A percentile compares a stretch with the other conserved stretches of the same genome.
These are phyloP conservation scores for Phlebiopsis gigantea DNA, from an alignment of 768 basidiomycete species.

Conservation along the genomic window DNA sequence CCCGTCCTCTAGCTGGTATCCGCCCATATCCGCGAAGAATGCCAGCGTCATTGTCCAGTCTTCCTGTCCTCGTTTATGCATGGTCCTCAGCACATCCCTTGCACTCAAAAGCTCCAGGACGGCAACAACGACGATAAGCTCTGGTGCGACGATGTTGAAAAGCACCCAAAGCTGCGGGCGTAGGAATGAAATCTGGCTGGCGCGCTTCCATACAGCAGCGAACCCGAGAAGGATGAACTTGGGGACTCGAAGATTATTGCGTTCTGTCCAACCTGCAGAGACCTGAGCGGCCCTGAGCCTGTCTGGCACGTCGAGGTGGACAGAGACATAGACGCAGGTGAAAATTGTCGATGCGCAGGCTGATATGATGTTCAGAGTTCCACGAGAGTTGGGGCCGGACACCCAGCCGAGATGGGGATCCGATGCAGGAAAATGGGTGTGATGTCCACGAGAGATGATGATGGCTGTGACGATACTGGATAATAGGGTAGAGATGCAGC, in stretches of 20 bases:
- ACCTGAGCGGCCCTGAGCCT: neutral
- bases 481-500: too few relatives aligned
- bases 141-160: neutral
- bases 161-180: neutral
- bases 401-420: neutral
- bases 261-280: neutral
- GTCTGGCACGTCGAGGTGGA: neutral
- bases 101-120: neutral
- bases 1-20: neutral
- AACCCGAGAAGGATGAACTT: neutral
- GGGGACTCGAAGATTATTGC: neutral
- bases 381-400: neutral
- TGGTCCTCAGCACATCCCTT: neutral
- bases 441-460: neutral
- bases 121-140: neutral
- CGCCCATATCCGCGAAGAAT: neutral
- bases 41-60: neutral
- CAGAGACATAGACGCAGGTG: neutral
- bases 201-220: neutral
- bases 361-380: neutral
- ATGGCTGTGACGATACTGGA: too few relatives aligned
- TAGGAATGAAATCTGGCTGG: neutral
- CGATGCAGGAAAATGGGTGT: conserved; percentile 15
- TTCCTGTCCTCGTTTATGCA: neutral
- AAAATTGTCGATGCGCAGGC: neutral